Evolutionary conservation across 768 basidiomycete genomes (phyloP).

Genomic region (Hypholoma fasciculare): DNA sequence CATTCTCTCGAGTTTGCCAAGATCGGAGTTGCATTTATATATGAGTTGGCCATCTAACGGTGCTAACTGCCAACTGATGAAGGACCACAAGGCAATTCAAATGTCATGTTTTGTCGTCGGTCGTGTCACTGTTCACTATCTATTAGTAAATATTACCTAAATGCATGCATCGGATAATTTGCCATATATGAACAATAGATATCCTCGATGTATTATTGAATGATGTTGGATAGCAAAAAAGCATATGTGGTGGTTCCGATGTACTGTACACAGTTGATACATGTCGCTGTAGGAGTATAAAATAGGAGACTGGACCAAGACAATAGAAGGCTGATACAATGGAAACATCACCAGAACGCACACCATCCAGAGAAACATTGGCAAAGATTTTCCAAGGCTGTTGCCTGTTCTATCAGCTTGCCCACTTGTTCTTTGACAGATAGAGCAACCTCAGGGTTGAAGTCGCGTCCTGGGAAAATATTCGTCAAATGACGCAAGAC

Average conservation of each 20-base stretch:
- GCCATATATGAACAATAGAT: too few species aligned
- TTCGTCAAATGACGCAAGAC: background rate
- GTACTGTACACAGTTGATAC: slow-evolving; percentile 20
- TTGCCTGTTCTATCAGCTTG: slow-evolving; percentile 91
- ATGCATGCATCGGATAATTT: too few species aligned
- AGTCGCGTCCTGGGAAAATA: slow-evolving; percentile 72
- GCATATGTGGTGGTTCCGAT: slow-evolving; percentile 3
- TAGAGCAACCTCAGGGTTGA: slow-evolving; percentile 79
- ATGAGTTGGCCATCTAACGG: slow-evolving; percentile 42
- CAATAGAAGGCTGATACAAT: background rate
- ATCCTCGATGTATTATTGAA: too few species aligned
- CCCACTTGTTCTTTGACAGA: slow-evolving; percentile 86
- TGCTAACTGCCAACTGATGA: background rate
- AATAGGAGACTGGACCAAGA: background rate
- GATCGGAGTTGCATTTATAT: slow-evolving; percentile 55
- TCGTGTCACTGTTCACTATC: too few species aligned
- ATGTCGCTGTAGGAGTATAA: slow-evolving; percentile 5
- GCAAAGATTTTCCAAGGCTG: slow-evolving; percentile 91
- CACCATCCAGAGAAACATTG: slow-evolving; percentile 98
- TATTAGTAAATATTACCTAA: too few species aligned
- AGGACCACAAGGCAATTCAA: too few species aligned
- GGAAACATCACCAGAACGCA: slow-evolving; percentile 64
- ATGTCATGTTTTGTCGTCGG: too few species aligned
- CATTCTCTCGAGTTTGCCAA: slow-evolving; percentile 64
- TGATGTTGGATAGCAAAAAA: background rate